phyloP scores from a whole-genome alignment of 2,329 filamentous ascomycete genomes.

The Pleochaeta shiraiana region DNA sequence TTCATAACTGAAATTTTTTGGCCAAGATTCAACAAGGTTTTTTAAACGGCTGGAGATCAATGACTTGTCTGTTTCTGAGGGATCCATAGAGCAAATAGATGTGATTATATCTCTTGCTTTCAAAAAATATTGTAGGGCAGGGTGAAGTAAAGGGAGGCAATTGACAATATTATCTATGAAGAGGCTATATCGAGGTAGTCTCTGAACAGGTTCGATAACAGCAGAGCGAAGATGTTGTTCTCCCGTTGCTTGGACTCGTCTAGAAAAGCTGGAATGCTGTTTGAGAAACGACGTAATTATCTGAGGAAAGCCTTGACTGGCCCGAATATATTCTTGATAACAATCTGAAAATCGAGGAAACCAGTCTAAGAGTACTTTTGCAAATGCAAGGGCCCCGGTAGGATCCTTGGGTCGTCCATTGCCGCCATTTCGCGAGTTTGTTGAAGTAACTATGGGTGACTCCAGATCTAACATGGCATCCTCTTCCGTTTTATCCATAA shows the following conservation, averaged over 20 bases:
- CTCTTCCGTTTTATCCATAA: conserved; percentile 68
- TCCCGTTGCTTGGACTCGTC: conserved; percentile 58
- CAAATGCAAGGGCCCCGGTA: conserved; percentile 57
- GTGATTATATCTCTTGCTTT: conserved; percentile 86
- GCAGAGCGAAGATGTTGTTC: conserved; percentile 82
- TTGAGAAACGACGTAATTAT: conserved; percentile 62
- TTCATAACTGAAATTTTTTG: conserved; percentile 42
- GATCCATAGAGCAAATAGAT: conserved; percentile 87
- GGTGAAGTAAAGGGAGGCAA: conserved; percentile 67
- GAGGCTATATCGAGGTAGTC: conserved; percentile 81
- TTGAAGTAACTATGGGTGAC: conserved; percentile 26
- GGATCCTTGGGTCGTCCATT: conserved; percentile 38
- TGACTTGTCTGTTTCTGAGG: conserved; percentile 45
- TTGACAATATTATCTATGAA: conserved; percentile 91
- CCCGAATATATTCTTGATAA: conserved; percentile 82
- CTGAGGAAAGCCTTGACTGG: conserved; percentile 70
- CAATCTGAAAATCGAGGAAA: conserved; percentile 81
- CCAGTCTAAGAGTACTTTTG: conserved; percentile 69
- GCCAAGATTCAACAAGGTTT: conserved; percentile 61
- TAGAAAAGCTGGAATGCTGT: conserved; percentile 61
- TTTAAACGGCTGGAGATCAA: conserved; percentile 53
- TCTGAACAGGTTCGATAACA: conserved; percentile 89
- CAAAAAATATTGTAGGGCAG: conserved; percentile 61
- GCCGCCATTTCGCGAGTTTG: conserved; percentile 24
- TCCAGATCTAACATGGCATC: conserved; percentile 61